Base-by-base conservation (phyloP, 192 early-diverging fungal genomes). In the Coemansia sp. region DNA sequence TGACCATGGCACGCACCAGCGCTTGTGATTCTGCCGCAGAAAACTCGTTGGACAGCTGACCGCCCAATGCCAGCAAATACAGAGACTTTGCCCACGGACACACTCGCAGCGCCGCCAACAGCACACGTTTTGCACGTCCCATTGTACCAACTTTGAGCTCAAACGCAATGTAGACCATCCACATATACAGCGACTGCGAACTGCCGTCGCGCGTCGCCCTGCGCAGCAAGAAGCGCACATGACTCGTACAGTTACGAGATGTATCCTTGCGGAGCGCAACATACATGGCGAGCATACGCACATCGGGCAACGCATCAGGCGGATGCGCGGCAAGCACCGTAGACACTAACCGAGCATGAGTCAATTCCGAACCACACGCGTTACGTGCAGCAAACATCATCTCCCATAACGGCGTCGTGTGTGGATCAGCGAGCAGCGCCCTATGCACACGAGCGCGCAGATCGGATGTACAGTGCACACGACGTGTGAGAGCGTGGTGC, bases 1-100 rank as follows among this genome's bases (percentile, higher is more conserved):
- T 54, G n/a, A 71, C 69, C 65, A 76, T 60, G 5, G 62, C 61
- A 2, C 57, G 61, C 39, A 72, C 12, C 27, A 77, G 3, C 17
- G 41, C 62, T 2, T 23, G 22, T 35, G 57, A 62, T 25, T 77
- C 69, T 1, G 41, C 39, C 0, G 2, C 17, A 1, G 38, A 19
- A 50, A 70, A 70, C n/a, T n/a, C 55, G 1, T 7, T 29, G 3
- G 49, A 61, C 48, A 69, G 45, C 24, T 29, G 43, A 9, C 32
- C 57, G 11, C 56, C 66, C 11, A 68, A 9, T 5, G 62, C 62
- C 50, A 58, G 2, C 54, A 77, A n/a, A 24, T 72, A 77, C 53
- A 77, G 39, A 9, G 53, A 51, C 53, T 77, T 77, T 0, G 52
- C 50, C 75, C 75, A 77, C 3, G 69, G 65, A 55, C 75, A 77